Evolutionary conservation across 805 yeast species (phyloP), one percentile per base, ranked within the genome.

Genomic region (Hanseniaspora thailandica): DNA sequence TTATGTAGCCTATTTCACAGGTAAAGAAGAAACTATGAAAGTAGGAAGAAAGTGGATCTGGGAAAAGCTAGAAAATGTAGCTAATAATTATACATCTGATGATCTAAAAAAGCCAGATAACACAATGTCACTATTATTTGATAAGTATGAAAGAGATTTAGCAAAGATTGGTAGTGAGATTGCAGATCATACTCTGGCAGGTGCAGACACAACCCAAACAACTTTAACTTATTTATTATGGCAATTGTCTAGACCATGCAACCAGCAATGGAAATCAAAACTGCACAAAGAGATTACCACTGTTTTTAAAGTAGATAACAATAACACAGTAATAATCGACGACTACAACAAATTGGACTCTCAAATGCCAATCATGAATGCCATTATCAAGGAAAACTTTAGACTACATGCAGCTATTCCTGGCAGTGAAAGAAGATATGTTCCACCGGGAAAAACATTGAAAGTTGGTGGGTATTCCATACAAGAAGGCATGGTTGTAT

Each of bases 121-220:
- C 17, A 50, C 54, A 19, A 35, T 50, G 44, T 61, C 52, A 58
- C 59, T 25, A 52, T 26, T 53, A 12, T 53, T 40, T 44, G 47
- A 47, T 22, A 47, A 7, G 13, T 53, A 53, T 43, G 40, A 53
- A 10, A 47, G 47, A 35, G 45, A 53, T 30, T 31, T 54, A n/a
- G 30, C 36, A 3, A 31, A 30, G 28, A 54, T 69, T 13, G 58
- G 59, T 40, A 67, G 76, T 33, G 81, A 76, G 57, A 62, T 71
- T 26, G 72, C 76, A 44, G 89, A 82, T 60, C 86, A 82, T 62
- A 72, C 82, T 36, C 81, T 83, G 45, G 89, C 89, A 0, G 89
- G 89, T 3, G 88, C 83, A 61, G 84, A 82, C 61, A 82, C 89
- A 5, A 81, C 85, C 0, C 86, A 84, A 0, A 72, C 78, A 6